A percentile compares a stretch with the other conserved stretches of the same genome.
Evolutionary conservation across 441 rosid species (phyloP).

Genomic region (Bocquillonia castaneifolia): DNA sequence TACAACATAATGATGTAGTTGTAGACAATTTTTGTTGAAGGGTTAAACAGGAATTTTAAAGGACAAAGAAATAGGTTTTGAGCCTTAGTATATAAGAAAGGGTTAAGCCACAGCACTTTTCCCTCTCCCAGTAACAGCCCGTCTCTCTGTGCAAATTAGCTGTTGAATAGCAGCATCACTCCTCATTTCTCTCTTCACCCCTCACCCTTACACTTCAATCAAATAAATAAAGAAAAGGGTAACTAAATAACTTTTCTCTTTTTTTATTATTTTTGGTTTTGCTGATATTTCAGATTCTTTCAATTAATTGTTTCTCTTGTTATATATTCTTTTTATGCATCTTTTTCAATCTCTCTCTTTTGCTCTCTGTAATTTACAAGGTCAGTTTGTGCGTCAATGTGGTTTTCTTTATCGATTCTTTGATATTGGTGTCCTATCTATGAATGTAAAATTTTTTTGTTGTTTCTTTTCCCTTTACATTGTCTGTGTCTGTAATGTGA

Average conservation of each 20-base stretch:
- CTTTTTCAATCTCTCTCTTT: background rate
- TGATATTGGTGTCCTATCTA: background rate
- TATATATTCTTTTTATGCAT: background rate
- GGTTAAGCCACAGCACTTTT: no score
- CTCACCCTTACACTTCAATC: background rate
- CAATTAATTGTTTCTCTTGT: no score
- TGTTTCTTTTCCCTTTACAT: background rate
- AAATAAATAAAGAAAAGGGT: no score
- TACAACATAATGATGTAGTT: conserved; percentile 1
- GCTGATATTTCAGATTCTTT: background rate
- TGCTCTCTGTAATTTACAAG: background rate
- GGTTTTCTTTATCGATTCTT: background rate
- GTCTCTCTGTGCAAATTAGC: background rate
- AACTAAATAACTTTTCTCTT: background rate
- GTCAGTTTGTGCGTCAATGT: background rate
- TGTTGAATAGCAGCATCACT: background rate
- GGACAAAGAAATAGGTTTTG: background rate
- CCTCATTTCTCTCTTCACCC: conserved; percentile 7
- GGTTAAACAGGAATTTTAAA: background rate
- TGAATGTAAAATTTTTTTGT: background rate
- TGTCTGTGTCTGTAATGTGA: no score
- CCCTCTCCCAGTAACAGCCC: no score
- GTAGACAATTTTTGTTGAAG: background rate
- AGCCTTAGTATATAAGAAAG: no score
- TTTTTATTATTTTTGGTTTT: background rate